Evolutionary conservation across 805 yeast species (phyloP).

Genomic region (Candida alai): DNA sequence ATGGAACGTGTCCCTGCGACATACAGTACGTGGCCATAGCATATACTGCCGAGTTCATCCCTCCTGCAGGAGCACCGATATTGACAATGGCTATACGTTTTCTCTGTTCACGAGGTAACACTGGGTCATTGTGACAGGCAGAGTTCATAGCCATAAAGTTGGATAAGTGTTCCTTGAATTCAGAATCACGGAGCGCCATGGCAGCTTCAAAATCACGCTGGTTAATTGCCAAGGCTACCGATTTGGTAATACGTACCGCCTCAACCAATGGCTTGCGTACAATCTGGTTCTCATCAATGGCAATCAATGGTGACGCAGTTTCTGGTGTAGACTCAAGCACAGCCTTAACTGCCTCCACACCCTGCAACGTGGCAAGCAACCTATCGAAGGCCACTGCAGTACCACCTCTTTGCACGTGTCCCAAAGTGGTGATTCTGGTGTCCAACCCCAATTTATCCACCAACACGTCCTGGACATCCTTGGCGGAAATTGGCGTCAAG

Average conservation of each 20-base stretch:
- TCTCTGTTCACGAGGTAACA: slow-evolving; percentile 56
- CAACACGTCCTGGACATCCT: slow-evolving; percentile 76
- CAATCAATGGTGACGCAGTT: slow-evolving; percentile 93
- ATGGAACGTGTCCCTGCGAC: slow-evolving; percentile 86
- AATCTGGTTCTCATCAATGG: slow-evolving; percentile 81
- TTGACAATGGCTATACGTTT: slow-evolving; percentile 81
- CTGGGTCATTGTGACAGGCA: slow-evolving; percentile 59
- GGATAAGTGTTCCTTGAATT: slow-evolving; percentile 73
- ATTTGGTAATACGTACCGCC: slow-evolving; percentile 80
- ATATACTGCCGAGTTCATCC: slow-evolving; percentile 86
- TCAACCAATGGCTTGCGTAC: slow-evolving; percentile 83
- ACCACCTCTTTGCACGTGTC: slow-evolving; percentile 99
- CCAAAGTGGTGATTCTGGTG: slow-evolving; percentile 91
- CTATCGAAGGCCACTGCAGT: slow-evolving; percentile 95
- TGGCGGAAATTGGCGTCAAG: slow-evolving; percentile 74
- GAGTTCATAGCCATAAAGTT: slow-evolving; percentile 70
- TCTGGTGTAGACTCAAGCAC: slow-evolving; percentile 83
- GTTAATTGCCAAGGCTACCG: slow-evolving; percentile 87
- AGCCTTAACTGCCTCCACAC: slow-evolving; percentile 95
- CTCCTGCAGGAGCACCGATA: slow-evolving; percentile 98
- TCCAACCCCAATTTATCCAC: slow-evolving; percentile 78
- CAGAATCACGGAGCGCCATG: slow-evolving; percentile 81
- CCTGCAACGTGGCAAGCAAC: slow-evolving; percentile 88
- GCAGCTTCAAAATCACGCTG: slow-evolving; percentile 80
- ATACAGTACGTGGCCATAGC: slow-evolving; percentile 89